A percentile compares a stretch with the other conserved stretches of the same genome.
These are phyloP conservation scores for Monascus ruber DNA, from an alignment of 2,329 filamentous ascomycete species.

Conservation along the genomic window DNA sequence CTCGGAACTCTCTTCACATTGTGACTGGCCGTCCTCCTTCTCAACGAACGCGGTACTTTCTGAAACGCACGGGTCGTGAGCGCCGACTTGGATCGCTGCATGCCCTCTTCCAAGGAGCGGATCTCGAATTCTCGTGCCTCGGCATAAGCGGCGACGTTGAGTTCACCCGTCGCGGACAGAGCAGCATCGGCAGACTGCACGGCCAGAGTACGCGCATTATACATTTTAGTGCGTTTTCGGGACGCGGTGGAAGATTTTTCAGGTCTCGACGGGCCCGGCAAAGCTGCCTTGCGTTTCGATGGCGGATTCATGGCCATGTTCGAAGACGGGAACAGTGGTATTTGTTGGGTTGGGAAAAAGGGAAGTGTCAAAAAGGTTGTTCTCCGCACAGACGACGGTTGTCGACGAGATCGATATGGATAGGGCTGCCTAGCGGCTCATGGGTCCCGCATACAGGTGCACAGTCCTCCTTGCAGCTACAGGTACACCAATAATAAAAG, in stretches of 20 bases:
- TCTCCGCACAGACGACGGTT: too few species aligned
- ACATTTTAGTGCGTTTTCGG: conserved; percentile 33
- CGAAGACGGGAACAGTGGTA: conserved; percentile 4
- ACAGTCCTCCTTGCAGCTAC: conserved; percentile 1
- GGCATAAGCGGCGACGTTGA: conserved; percentile 77
- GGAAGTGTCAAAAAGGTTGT: too few species aligned
- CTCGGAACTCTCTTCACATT: conserved; percentile 85
- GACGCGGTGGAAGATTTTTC: conserved; percentile 10
- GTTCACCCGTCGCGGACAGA: conserved; percentile 56
- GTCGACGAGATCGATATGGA: too few species aligned
- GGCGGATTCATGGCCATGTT: conserved; percentile 21
- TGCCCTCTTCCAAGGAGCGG: conserved; percentile 67
- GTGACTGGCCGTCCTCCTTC: conserved; percentile 83
- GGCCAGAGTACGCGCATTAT: conserved; percentile 32
- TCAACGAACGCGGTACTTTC: conserved; percentile 70
- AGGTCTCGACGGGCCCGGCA: background rate
- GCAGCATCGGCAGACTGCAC: conserved; percentile 35
- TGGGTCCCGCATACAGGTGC: background rate
- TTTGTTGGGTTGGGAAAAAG: background rate
- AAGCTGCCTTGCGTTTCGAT: conserved; percentile 22
- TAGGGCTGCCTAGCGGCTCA: too few species aligned
- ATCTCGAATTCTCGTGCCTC: conserved; percentile 84
- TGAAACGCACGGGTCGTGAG: conserved; percentile 71
- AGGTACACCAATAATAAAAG: conserved; percentile 6
- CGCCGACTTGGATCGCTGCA: conserved; percentile 58